Base-by-base conservation (phyloP, 768 basidiomycete species). In the Dictyophora rubrovolvata region DNA sequence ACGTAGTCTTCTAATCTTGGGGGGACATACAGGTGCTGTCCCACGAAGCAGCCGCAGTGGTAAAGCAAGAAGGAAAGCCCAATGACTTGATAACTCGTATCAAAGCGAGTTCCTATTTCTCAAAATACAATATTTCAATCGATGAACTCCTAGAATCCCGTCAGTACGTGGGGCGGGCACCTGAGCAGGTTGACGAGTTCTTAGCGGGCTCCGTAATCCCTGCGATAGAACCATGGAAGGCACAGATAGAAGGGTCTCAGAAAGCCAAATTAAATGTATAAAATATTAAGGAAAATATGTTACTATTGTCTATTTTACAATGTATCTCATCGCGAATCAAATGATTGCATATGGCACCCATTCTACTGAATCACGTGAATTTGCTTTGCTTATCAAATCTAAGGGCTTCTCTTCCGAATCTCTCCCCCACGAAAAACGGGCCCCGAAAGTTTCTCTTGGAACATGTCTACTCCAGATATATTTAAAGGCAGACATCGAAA, bases 31-130 rank as follows among this genome's bases (percentile, higher is more conserved):
- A 88, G 84, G 89, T 97, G 11, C 79, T 98, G 14, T 94, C 92
- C 11, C 96, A 99, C 68, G 86, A 97, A 73, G 95, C 96, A 0
- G 93, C 85, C 0, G 78, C 88, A 61, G 93, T 93, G 68, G 96
- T 98, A 63, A 99, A 98, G 74, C 79, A 93, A 59, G 82, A 95
- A 56, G 96, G 96, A 2, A 79, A 90, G 18, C 89, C 93, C 73
- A 98, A 99, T 72, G 95, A 99, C 71, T 77, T 99, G 34, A 93
- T 99, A 67, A 88, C 88, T 54, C 84, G 96, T 53, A 81, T 98
- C 61, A 80, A 80, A 59, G 72, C 72, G 48, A 88, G 94, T 68
- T 62, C 77, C n/a, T 98, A 94, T 77, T 98, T 98, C 70, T 83
- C 86, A 69, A 84, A 88, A 10, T 93, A 98, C 73, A 87, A 86